Percentiles rank a stretch among this genome's conserved stretches.
These are phyloP conservation scores for Cladosporium velox DNA, from an alignment of 2,329 filamentous ascomycete species.

Conservation along the genomic window DNA sequence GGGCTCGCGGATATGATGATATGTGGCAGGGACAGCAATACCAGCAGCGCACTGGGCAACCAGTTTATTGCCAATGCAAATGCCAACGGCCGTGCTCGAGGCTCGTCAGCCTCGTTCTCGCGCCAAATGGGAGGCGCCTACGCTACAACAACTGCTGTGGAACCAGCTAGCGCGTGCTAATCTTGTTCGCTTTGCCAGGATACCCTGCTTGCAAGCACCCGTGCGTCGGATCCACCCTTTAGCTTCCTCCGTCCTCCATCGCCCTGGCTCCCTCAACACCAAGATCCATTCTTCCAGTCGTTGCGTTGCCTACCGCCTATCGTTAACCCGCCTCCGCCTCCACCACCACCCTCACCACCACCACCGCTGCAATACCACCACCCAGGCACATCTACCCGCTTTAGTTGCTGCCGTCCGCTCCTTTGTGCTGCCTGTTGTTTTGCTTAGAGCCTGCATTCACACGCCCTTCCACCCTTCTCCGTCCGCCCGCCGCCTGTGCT, in stretches of 20 bases:
- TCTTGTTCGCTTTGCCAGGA: not conserved
- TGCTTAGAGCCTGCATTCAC: conserved; percentile 22
- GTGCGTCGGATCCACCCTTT: not conserved
- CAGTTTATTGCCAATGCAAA: conserved; percentile 7
- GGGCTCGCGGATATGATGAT: not conserved
- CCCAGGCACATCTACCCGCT: conserved; percentile 14
- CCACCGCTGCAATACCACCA: conserved; percentile 22
- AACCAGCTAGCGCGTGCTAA: not conserved
- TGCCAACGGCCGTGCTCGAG: not conserved
- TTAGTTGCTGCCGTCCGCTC: conserved; percentile 28
- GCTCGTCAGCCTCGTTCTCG: not conserved
- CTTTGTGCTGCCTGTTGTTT: conserved; percentile 21
- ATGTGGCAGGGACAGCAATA: conserved; percentile 13
- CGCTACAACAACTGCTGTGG: not conserved
- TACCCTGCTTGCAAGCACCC: not conserved
- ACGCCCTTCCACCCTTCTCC: not conserved
- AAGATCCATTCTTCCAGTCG: conserved; percentile 2
- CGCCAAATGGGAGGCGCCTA: not conserved
- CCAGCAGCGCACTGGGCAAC: not conserved
- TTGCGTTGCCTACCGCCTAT: conserved; percentile 9
- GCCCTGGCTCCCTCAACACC: conserved; percentile 2
- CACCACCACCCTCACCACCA: conserved; percentile 22
- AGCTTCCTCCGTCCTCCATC: not conserved
- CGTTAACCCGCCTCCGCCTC: conserved; percentile 9
- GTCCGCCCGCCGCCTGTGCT: conserved; percentile 23